A percentile compares a stretch with the other conserved stretches of the same genome.
Conservation (phyloP, 352 stramenopile species). For the Phytophthora uliginosa region DNA sequence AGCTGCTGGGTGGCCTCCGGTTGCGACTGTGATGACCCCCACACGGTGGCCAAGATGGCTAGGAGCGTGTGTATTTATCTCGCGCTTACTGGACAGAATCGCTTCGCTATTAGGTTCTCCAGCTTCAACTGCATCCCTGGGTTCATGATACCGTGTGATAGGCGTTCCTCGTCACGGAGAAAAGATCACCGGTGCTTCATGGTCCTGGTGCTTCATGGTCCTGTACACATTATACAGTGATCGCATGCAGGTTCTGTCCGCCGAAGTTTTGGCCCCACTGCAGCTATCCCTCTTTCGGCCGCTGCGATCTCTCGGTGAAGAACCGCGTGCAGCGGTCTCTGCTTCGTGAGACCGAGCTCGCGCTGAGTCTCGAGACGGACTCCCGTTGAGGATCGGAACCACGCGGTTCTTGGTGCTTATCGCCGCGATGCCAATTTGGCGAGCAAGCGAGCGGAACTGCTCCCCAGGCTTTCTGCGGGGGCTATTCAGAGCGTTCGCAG, state of each 20-base stretch:
- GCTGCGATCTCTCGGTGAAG: conserved; percentile 27
- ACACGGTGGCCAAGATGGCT: not conserved
- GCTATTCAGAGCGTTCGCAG: not conserved
- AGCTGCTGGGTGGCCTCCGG: not conserved
- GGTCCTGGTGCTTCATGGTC: no score
- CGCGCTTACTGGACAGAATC: not conserved
- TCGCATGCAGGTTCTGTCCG: no score
- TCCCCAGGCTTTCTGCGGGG: not conserved
- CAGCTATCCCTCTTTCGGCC: not conserved
- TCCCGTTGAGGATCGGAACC: conserved; percentile 12
- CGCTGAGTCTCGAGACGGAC: conserved; percentile 4
- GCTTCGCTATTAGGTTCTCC: not conserved
- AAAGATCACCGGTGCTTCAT: no score
- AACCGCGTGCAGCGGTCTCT: conserved; percentile 4
- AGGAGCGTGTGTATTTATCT: not conserved
- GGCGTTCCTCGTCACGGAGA: not conserved
- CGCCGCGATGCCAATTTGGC: conserved; percentile 16
- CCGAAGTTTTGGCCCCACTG: no score
- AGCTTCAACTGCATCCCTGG: conserved; percentile 1
- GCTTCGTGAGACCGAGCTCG: conserved; percentile 13
- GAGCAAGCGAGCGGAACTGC: conserved; percentile 11
- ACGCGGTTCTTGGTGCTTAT: conserved; percentile 17
- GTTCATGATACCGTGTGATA: not conserved
- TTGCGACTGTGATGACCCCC: conserved; percentile 6
- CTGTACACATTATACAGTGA: no score